Evolutionary conservation across 352 stramenopile species (phyloP).

Genomic region (Pythium oligandrum): DNA sequence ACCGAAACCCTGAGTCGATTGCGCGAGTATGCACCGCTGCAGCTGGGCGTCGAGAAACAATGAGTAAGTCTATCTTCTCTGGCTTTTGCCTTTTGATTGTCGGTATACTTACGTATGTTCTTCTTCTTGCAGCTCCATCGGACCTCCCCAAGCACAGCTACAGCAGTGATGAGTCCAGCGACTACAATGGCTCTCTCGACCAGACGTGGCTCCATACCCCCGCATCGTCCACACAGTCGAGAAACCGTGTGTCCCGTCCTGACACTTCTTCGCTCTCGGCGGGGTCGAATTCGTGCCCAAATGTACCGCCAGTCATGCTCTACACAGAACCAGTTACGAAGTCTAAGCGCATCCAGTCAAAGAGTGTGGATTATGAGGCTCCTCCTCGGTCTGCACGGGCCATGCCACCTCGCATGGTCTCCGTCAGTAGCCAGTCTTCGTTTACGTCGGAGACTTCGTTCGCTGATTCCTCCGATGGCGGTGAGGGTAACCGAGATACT

Average conservation of each 20-base stretch:
- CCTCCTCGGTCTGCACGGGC: constrained; percentile 11
- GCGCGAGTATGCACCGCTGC: constrained; percentile 10
- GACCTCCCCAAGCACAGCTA: constrained; percentile 3
- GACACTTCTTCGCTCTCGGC: no score
- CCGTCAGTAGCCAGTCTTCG: constrained; percentile 14
- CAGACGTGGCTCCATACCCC: constrained; percentile 2
- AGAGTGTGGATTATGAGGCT: no score
- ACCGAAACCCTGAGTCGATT: constrained; percentile 40
- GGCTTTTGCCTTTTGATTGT: neutral
- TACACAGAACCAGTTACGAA: constrained; percentile 5
- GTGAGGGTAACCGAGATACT: constrained; percentile 12
- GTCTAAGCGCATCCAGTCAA: no score
- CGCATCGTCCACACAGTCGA: neutral
- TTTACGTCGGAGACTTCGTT: constrained; percentile 22
- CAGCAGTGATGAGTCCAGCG: constrained; percentile 14
- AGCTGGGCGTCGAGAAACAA: constrained; percentile 27
- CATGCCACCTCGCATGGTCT: constrained; percentile 3
- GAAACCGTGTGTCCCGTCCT: no score
- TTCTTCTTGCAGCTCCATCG: no score
- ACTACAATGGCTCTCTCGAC: constrained; percentile 7
- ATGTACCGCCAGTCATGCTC: constrained; percentile 6
- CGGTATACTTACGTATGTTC: neutral
- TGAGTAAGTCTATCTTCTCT: constrained; percentile 5
- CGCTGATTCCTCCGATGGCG: constrained; percentile 9
- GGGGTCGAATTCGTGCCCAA: neutral